These are phyloP conservation scores for Ustilaginoidea virens DNA, from an alignment of 2,329 filamentous ascomycete species.

Conservation along the genomic window DNA sequence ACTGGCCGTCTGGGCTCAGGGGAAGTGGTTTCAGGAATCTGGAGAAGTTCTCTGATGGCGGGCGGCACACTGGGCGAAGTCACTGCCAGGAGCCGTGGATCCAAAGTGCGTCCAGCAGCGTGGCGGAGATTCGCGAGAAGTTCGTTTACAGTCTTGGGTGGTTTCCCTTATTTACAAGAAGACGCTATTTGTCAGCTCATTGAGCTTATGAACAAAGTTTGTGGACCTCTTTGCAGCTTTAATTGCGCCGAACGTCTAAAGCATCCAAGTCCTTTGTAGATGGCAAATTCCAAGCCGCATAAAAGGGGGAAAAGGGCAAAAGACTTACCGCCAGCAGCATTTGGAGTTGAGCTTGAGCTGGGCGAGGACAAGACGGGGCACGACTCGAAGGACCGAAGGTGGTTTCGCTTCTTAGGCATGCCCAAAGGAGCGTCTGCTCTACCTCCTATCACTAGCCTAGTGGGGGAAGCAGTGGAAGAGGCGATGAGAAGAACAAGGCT, in stretches of 20 bases:
- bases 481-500: too few relatives aligned
- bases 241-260: too few relatives aligned
- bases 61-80: conserved; percentile 41
- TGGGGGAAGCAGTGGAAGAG: too few relatives aligned
- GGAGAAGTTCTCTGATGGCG: conserved; percentile 40
- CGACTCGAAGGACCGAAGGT: conserved; percentile 41
- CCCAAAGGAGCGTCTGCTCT: conserved; percentile 10
- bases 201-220: too few relatives aligned
- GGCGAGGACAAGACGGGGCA: conserved; percentile 34
- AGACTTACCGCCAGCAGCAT: conserved; percentile 13
- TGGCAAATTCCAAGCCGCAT: too few relatives aligned
- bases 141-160: conserved; percentile 37
- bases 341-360: conserved; percentile 11
- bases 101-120: conserved; percentile 17
- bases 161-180: conserved; percentile 12
- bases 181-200: too few relatives aligned
- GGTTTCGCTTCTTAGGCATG: conserved; percentile 51
- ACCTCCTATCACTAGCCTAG: too few relatives aligned
- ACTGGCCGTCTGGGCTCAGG: conserved; percentile 30
- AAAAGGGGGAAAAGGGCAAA: too few relatives aligned
- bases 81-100: conserved; percentile 14
- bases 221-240: too few relatives aligned
- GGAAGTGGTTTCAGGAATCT: conserved; percentile 40
- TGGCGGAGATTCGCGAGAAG: conserved; percentile 41
- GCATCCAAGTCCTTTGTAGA: too few relatives aligned